Conservation (phyloP, 2,329 filamentous ascomycete species). For the Arthrobotrys entomopaga region DNA sequence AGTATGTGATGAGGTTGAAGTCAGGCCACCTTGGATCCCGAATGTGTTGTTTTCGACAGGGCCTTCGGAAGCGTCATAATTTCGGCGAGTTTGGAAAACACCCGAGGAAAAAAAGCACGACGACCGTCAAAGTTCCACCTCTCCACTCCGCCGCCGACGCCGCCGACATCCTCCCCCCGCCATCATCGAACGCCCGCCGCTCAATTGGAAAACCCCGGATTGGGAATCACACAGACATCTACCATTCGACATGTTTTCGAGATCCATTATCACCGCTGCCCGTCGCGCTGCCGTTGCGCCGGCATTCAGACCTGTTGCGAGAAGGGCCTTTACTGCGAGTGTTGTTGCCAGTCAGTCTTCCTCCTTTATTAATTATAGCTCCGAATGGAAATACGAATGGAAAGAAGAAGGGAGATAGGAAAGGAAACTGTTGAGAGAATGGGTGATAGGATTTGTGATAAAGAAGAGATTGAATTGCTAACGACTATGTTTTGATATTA, state of each 20-base stretch:
- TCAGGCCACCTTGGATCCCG: slow-evolving; percentile 43
- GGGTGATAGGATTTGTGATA: neutral
- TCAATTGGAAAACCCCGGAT: slow-evolving; percentile 15
- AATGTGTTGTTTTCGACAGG: slow-evolving; percentile 30
- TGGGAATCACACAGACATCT: too few relatives aligned
- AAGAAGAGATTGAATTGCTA: neutral
- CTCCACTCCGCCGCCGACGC: slow-evolving; percentile 43
- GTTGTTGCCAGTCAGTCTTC: slow-evolving; percentile 43
- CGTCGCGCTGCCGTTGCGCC: slow-evolving; percentile 46
- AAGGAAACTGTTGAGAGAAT: neutral
- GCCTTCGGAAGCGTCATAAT: slow-evolving; percentile 51
- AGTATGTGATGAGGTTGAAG: slow-evolving; percentile 31
- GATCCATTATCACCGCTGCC: slow-evolving; percentile 45
- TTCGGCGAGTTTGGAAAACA: slow-evolving; percentile 31
- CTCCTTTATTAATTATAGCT: neutral
- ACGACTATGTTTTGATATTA: neutral
- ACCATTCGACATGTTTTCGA: slow-evolving; percentile 38
- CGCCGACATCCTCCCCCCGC: neutral
- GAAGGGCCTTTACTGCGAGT: slow-evolving; percentile 49
- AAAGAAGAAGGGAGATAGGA: neutral
- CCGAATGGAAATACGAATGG: neutral
- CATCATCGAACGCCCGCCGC: neutral
- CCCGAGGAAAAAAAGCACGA: slow-evolving; percentile 28
- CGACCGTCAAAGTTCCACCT: slow-evolving; percentile 23
- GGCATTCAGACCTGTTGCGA: slow-evolving; percentile 40